Base-by-base conservation (phyloP, 1,139 yeast genomes). In the Spathaspora sp. region DNA sequence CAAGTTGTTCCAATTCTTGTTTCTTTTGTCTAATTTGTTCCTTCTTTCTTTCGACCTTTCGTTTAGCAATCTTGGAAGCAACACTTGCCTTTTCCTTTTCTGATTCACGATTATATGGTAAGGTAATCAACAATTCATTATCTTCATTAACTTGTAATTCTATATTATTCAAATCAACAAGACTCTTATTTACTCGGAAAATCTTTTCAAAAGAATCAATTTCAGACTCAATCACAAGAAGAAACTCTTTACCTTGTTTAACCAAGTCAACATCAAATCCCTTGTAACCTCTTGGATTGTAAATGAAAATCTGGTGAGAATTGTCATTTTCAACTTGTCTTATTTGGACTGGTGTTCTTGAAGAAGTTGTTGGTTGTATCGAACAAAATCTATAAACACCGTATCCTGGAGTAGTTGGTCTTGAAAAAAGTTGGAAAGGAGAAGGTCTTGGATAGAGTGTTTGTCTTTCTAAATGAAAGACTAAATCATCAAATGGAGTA, bases 251-350 rank as follows among this genome's bases (percentile, higher is more conserved):
- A 15, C 38, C 41, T 10, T 45, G 39, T 31, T 33, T 41, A 10
- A 42, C 46, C 31, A 51, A 34, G n/a, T 43, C 47, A 16, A 50
- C 44, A 15, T 47, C 47, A 38, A 48, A 47, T 10, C 48, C 45
- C 4, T 31, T 25, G 23, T 49, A 50, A 4, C 46, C 48, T n/a
- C 27, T 8, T 10, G 45, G 23, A 31, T 44, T 50, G 23, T 16
- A 38, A 13, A 48, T 25, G 27, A 43, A 47, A 17, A 51, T 43
- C 38, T 46, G 50, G 39, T 48, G 45, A 8, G 23, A 33, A 15
- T 31, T 31, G 2, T 38, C 29, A 8, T 38, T 38, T 15, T 50
- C 46, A 15, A 39, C 25, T 8, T 50, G 46, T 34, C 41, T 44
- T 8, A 40, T 42, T 10, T 25, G 34, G 17, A 43, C 25, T 3